Percentiles rank a stretch among this genome's conserved stretches.
Evolutionary conservation across 2,329 filamentous ascomycete species (phyloP).

Genomic region (Teratosphaeria viscida): DNA sequence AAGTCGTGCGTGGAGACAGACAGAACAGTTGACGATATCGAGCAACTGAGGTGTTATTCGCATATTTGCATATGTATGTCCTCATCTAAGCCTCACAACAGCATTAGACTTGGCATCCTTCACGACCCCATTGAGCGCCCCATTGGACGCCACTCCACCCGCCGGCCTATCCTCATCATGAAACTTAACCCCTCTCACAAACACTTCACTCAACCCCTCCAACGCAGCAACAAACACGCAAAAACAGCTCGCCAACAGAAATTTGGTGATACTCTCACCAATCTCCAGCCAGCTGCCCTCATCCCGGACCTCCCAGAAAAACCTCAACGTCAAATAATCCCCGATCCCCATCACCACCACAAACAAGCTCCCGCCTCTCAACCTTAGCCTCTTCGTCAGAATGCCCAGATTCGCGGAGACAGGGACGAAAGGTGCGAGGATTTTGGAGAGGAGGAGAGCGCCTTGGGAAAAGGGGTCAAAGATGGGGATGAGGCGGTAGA

Average conservation of each 20-base stretch:
- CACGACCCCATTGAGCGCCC: neutral
- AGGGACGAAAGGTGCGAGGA: conserved; percentile 86
- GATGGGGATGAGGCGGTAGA: conserved; percentile 74
- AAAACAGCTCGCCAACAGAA: conserved; percentile 78
- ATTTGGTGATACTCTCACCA: conserved; percentile 91
- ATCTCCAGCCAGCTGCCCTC: conserved; percentile 98
- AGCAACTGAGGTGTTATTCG: neutral
- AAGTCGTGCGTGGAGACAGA: neutral
- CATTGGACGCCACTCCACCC: neutral
- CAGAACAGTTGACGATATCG: neutral
- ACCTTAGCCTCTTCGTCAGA: conserved; percentile 70
- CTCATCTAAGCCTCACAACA: neutral
- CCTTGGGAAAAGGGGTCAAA: conserved; percentile 92
- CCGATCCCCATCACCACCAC: conserved; percentile 89
- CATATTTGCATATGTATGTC: neutral
- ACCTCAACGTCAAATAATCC: conserved; percentile 85
- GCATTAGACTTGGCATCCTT: neutral
- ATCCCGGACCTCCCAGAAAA: conserved; percentile 96
- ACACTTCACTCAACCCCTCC: conserved; percentile 73
- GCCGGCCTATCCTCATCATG: neutral
- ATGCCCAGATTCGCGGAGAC: conserved; percentile 92
- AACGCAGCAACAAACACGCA: conserved; percentile 84
- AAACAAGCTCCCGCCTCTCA: conserved; percentile 81
- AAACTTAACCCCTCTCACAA: conserved; percentile 72
- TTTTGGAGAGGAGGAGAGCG: conserved; percentile 74